Conservation (phyloP, 352 stramenopile species). For the Phytopythium sindhum region DNA sequence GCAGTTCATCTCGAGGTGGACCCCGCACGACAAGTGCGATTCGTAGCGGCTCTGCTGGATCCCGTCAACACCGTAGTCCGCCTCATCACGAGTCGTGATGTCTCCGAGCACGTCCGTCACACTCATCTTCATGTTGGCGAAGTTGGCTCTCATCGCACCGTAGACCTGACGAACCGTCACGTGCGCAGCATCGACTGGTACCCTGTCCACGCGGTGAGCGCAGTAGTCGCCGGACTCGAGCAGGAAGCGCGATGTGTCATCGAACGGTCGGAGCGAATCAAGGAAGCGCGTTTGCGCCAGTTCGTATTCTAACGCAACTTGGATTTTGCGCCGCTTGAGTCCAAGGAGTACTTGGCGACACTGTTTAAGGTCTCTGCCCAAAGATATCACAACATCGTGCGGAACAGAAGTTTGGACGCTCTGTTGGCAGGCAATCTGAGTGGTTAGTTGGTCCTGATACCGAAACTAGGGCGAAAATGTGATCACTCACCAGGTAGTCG, state of each 20-base stretch:
- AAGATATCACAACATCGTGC: constrained; percentile 36
- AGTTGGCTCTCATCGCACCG: constrained; percentile 40
- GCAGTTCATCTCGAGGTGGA: constrained; percentile 40
- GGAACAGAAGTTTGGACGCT: constrained; percentile 28
- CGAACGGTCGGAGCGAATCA: constrained; percentile 32
- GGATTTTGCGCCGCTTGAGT: constrained; percentile 23
- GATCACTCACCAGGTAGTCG: constrained; percentile 17
- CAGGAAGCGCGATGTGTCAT: constrained; percentile 39
- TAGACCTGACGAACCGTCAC: constrained; percentile 34
- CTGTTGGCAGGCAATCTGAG: constrained; percentile 12
- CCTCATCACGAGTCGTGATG: constrained; percentile 54
- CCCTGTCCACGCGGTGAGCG: constrained; percentile 30
- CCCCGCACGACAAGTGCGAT: constrained; percentile 23
- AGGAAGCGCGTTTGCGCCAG: constrained; percentile 33
- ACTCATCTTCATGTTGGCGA: constrained; percentile 45
- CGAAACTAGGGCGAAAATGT: constrained; percentile 1
- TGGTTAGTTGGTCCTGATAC: background rate
- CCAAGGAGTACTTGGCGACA: constrained; percentile 26
- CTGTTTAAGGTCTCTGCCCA: constrained; percentile 24
- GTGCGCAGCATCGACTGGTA: constrained; percentile 35
- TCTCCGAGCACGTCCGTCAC: constrained; percentile 49
- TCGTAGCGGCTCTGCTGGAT: constrained; percentile 47
- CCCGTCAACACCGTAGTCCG: constrained; percentile 32
- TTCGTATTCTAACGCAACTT: constrained; percentile 26
- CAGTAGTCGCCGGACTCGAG: constrained; percentile 35